Percentiles rank a stretch among this genome's conserved stretches.
Evolutionary conservation across 1,139 yeast species (phyloP).

Genomic region (Lodderomyces jiufengensis): DNA sequence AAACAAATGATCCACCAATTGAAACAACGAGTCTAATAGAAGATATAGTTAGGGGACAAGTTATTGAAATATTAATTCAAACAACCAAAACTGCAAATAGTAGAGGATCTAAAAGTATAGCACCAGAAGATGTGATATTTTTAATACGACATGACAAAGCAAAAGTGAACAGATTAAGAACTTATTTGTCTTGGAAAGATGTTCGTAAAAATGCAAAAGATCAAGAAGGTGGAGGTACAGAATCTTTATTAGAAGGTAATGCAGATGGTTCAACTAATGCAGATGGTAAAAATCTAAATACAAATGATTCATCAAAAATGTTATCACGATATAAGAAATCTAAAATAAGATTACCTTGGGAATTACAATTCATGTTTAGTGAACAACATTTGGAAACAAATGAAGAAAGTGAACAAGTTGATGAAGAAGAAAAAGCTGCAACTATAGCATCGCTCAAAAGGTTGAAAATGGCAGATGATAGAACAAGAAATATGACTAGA

Average conservation of each 20-base stretch:
- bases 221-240: conserved; percentile 82
- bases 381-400: conserved; percentile 85
- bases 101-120: conserved; percentile 80
- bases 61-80: conserved; percentile 79
- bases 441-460: conserved; percentile 83
- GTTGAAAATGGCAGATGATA: conserved; percentile 87
- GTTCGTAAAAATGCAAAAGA: conserved; percentile 96
- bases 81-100: conserved; percentile 73
- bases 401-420: conserved; percentile 75
- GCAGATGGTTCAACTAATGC: conserved; percentile 20
- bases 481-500: conserved; percentile 89
- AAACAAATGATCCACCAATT: conserved; percentile 87
- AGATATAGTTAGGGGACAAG: conserved; percentile 94
- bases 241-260: conserved; percentile 41
- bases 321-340: conserved; percentile 66
- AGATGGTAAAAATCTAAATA: conserved; percentile 22
- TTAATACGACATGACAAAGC: conserved; percentile 92
- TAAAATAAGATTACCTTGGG: conserved; percentile 91
- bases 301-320: conserved; percentile 54
- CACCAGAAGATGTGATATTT: conserved; percentile 92
- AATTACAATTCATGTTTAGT: conserved; percentile 84
- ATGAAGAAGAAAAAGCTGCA: conserved; percentile 88
- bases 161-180: conserved; percentile 84
- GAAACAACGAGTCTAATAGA: conserved; percentile 90
- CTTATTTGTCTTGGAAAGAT: conserved; percentile 95